Evolutionary conservation across 202 grass and related monocot species (phyloP), one percentile per base, ranked within the genome.

Genomic region (Miscanthus sacchariflorus): DNA sequence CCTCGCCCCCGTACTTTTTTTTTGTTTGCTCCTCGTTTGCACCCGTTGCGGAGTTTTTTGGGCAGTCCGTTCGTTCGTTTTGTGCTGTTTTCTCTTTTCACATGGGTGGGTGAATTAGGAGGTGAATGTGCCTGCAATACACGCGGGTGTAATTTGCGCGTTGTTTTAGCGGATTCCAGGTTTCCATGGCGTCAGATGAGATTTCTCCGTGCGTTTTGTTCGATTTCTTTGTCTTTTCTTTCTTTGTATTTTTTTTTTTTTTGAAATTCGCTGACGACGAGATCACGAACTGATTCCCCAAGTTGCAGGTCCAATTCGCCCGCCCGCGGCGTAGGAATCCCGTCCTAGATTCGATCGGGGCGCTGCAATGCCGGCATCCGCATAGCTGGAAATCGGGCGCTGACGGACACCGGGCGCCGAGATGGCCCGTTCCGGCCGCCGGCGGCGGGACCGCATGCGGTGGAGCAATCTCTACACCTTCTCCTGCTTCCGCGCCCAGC

Each of bases 401-500:
- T 28, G 39, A 78, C 52, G 74, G 66, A 49, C 71, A 68, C 86
- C 76, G 72, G 77, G 71, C 68, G 89, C 79, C 49, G 80, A 90
- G 80, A 92, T 93, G 93, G 95, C 79, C 70, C 87, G 89, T 81
- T 72, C 85, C 45, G 87, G 80, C 49, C 84, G 91, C 80, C 87
- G 94, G 76, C 84, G 85, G 88, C 92, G 90, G 79, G 93, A 99
- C 81, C 84, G 90, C n/a, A 87, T 99, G 78, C 93, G 93, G 64
- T 99, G 97, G 97, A 97, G 89, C 88, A 95, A 95, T 46, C 93
- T 99, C 88, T 99, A 99, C 78, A 92, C 89, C 84, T 99, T 99
- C 86, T 88, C 88, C 54, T 99, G 97, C 88, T 82, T 93, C 84
- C 86, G 90, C n/a, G 59, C 77, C 5, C 79, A 73, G 7, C 49